Percentiles rank a stretch among this genome's conserved stretches.
Evolutionary conservation across 2,329 filamentous ascomycete species (phyloP).

Genomic region (Aspergillus fischeri): DNA sequence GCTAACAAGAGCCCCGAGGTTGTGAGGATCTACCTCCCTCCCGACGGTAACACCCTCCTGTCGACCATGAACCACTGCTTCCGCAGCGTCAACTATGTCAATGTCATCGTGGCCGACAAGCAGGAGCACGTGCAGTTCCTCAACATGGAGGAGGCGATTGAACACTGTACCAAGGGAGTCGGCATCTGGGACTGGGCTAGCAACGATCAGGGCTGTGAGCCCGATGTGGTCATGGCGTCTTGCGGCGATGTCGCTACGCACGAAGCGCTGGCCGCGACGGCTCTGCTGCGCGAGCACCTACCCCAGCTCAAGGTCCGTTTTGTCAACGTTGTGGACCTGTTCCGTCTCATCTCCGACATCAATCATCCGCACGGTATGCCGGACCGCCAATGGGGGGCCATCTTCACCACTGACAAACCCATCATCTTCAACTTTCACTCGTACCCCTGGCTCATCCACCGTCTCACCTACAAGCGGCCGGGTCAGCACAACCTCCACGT

Average conservation of each 20-base stretch:
- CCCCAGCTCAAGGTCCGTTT: constrained; percentile 71
- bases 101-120: constrained; percentile 76
- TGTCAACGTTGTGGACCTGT: constrained; percentile 76
- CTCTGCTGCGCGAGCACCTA: constrained; percentile 66
- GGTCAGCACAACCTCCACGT: constrained; percentile 67
- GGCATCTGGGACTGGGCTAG: constrained; percentile 75
- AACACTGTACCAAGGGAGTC: constrained; percentile 73
- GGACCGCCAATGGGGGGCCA: constrained; percentile 60
- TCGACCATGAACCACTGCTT: constrained; percentile 74
- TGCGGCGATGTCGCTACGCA: constrained; percentile 72
- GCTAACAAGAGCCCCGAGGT: constrained; percentile 77
- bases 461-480: constrained; percentile 70
- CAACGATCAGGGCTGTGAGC: constrained; percentile 64
- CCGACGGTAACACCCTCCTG: constrained; percentile 73
- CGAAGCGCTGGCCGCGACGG: constrained; percentile 70
- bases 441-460: constrained; percentile 75
- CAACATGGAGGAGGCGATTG: constrained; percentile 66
- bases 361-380: constrained; percentile 71
- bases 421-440: constrained; percentile 83
- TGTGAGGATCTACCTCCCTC: constrained; percentile 75
- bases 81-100: constrained; percentile 71
- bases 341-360: constrained; percentile 67
- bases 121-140: constrained; percentile 74
- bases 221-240: constrained; percentile 71
- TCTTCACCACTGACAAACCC: constrained; percentile 70